Conservation (phyloP, 768 basidiomycete genomes). For the Serendipita sp. region DNA sequence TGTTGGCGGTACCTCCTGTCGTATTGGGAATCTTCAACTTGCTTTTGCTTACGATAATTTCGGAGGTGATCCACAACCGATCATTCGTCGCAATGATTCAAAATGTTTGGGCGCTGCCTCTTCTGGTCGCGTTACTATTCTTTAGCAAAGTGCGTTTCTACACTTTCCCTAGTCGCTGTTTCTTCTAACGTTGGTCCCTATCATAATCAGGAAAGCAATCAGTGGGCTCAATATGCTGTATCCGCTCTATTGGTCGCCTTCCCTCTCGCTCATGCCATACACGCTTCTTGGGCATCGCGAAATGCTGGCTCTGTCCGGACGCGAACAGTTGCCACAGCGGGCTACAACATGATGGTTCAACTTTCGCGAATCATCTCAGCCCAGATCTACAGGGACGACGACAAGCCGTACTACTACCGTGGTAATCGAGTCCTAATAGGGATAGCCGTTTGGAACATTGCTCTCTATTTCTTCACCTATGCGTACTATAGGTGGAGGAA, state of each 20-base stretch:
- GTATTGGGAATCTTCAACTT: conserved; percentile 31
- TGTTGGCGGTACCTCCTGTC: conserved; percentile 44
- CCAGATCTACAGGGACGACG: conserved; percentile 39
- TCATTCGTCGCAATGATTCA: conserved; percentile 35
- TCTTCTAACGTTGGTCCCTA: too few species aligned
- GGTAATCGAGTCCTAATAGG: conserved; percentile 42
- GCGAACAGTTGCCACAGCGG: conserved; percentile 27
- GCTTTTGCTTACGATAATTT: conserved; percentile 32
- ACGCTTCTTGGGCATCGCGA: conserved; percentile 39
- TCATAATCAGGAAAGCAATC: neutral
- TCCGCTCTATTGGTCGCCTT: neutral
- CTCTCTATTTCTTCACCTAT: conserved; percentile 33
- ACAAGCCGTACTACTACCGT: conserved; percentile 36
- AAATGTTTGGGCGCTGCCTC: conserved; percentile 46
- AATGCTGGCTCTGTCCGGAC: conserved; percentile 46
- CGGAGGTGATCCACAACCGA: conserved; percentile 41
- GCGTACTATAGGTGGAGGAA: conserved; percentile 42
- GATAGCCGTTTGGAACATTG: conserved; percentile 38
- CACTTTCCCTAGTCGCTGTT: too few species aligned
- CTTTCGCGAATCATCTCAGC: conserved; percentile 27
- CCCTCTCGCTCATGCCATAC: neutral
- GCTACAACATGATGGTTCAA: conserved; percentile 55
- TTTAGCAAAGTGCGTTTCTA: conserved; percentile 25
- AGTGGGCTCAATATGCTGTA: conserved; percentile 2
- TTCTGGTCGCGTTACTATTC: conserved; percentile 43